Evolutionary conservation across 441 rosid genomes (phyloP).

Genomic region (Erodium texanum): DNA sequence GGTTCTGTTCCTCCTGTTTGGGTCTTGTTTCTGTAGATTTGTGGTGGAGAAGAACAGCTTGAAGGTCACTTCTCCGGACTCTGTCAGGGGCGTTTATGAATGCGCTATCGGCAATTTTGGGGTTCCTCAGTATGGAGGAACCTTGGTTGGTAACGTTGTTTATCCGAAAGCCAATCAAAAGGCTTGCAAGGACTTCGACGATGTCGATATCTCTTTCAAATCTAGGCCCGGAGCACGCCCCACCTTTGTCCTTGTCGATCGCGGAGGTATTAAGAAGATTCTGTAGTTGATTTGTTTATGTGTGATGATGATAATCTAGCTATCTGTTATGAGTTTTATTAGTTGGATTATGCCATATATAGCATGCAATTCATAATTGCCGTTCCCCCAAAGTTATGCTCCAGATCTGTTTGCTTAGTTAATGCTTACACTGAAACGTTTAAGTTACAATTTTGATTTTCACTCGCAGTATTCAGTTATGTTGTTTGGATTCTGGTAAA

Average conservation of each 20-base stretch:
- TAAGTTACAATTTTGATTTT: too few species aligned
- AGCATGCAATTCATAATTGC: too few species aligned
- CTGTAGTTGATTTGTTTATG: too few species aligned
- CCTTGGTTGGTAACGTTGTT: constrained; percentile 60
- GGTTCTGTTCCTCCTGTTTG: constrained; percentile 32
- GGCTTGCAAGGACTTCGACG: constrained; percentile 53
- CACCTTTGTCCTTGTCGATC: constrained; percentile 65
- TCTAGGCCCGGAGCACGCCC: constrained; percentile 62
- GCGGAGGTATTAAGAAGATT: constrained; percentile 45
- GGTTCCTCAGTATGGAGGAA: constrained; percentile 83
- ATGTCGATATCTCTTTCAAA: constrained; percentile 35
- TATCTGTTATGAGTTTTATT: too few species aligned
- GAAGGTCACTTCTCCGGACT: constrained; percentile 61
- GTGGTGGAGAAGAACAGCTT: constrained; percentile 86
- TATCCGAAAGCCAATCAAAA: constrained; percentile 65
- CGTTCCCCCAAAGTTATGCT: too few species aligned
- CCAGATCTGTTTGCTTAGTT: too few species aligned
- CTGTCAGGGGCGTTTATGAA: constrained; percentile 59
- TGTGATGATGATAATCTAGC: too few species aligned
- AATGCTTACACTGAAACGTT: too few species aligned
- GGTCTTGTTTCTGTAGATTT: constrained; percentile 50
- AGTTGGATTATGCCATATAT: too few species aligned
- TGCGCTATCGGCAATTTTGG: constrained; percentile 92
- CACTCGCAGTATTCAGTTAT: too few species aligned
- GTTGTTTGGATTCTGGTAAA: too few species aligned